Percentiles rank a stretch among this genome's conserved stretches.
These are phyloP conservation scores for Millerago galiae DNA, from an alignment of 805 yeast species.

Conservation along the genomic window DNA sequence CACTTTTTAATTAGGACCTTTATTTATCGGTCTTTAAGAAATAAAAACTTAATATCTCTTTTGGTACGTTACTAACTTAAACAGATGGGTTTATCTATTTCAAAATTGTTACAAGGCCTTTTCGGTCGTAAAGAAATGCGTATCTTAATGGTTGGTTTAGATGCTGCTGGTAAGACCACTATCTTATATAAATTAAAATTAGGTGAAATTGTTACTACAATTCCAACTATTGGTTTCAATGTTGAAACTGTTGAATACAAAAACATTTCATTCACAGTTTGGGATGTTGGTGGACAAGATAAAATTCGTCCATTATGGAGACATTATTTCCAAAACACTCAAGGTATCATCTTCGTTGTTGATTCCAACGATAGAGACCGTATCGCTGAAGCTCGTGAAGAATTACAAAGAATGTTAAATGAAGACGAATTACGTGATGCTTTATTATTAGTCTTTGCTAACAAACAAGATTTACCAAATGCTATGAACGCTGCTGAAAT, in stretches of 20 bases:
- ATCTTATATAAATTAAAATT: slow-evolving; percentile 89
- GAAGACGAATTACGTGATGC: slow-evolving; percentile 98
- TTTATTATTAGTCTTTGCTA: slow-evolving; percentile 89
- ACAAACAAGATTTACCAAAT: slow-evolving; percentile 98
- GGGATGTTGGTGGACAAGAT: slow-evolving; percentile 99
- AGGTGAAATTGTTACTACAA: slow-evolving; percentile 94
- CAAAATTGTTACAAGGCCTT: slow-evolving; percentile 90
- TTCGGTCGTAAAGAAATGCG: slow-evolving; percentile 98
- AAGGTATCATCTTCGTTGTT: slow-evolving; percentile 96
- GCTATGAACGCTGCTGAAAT: slow-evolving; percentile 99
- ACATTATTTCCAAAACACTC: slow-evolving; percentile 97
- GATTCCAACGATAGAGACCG: slow-evolving; percentile 98
- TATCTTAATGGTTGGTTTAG: slow-evolving; percentile 96
- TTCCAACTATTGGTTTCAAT: slow-evolving; percentile 95
- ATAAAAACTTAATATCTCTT: too few species aligned
- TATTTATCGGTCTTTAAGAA: not conserved
- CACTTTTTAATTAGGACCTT: not conserved
- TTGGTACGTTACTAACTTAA: slow-evolving; percentile 13
- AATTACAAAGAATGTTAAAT: slow-evolving; percentile 95
- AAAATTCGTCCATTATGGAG: slow-evolving; percentile 98
- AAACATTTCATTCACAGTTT: slow-evolving; percentile 92
- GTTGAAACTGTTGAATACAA: slow-evolving; percentile 97
- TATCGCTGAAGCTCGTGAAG: slow-evolving; percentile 96
- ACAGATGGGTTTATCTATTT: slow-evolving; percentile 90
- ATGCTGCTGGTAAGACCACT: slow-evolving; percentile 98